Evolutionary conservation across 129 eudicot genomes (phyloP).

Genomic region (Flaveria brownii): DNA sequence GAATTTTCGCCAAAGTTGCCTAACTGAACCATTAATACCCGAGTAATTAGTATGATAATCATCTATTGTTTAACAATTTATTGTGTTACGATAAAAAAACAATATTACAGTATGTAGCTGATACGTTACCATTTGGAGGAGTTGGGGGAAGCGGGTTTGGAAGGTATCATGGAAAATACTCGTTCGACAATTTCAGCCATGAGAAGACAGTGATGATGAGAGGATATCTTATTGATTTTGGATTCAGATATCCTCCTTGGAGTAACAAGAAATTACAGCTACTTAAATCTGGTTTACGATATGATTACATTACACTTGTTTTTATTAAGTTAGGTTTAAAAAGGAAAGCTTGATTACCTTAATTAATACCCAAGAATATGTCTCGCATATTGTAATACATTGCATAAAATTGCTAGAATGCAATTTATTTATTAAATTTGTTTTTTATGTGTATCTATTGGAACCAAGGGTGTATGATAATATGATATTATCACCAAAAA

Average conservation of each 20-base stretch:
- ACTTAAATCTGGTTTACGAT: constrained; percentile 51
- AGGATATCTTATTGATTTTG: constrained; percentile 61
- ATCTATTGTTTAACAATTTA: neutral
- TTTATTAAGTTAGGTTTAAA: constrained; percentile 66
- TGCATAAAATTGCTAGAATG: neutral
- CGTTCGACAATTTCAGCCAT: constrained; percentile 77
- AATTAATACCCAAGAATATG: neutral
- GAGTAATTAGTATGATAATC: neutral
- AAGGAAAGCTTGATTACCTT: constrained; percentile 32
- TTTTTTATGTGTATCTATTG: neutral
- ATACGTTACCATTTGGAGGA: constrained; percentile 87
- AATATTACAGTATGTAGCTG: constrained; percentile 64
- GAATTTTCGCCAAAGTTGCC: neutral
- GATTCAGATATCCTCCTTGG: constrained; percentile 97
- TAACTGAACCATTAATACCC: neutral
- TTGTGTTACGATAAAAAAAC: neutral
- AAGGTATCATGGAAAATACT: constrained; percentile 81
- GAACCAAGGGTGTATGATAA: too few species aligned
- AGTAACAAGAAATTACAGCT: constrained; percentile 55
- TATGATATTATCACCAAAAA: too few species aligned
- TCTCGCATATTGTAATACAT: neutral
- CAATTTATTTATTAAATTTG: neutral
- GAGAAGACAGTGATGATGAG: constrained; percentile 63
- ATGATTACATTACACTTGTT: constrained; percentile 57
- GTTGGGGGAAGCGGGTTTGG: constrained; percentile 89